Conservation (phyloP, 2,329 filamentous ascomycete genomes). For the Acrodontium crateriforme region DNA sequence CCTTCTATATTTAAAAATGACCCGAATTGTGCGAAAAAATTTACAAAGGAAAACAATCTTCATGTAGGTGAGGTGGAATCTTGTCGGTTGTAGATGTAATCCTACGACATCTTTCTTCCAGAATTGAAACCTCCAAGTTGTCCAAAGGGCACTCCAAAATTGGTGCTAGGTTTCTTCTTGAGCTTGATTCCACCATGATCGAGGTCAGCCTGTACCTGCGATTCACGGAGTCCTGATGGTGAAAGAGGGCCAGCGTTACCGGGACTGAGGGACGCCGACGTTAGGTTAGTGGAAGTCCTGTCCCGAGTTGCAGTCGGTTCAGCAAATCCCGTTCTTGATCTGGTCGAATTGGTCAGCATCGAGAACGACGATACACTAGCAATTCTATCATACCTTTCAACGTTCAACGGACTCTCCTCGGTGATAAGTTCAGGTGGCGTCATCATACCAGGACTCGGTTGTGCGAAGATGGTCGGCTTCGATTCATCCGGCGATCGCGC, state of each 20-base stretch:
- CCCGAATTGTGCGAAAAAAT: too few relatives aligned
- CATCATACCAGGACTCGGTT: slow-evolving; percentile 16
- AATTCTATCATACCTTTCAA: neutral
- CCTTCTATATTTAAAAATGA: too few relatives aligned
- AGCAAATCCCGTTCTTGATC: too few relatives aligned
- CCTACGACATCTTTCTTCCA: too few relatives aligned
- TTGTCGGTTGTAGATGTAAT: too few relatives aligned
- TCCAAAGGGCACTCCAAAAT: slow-evolving; percentile 24
- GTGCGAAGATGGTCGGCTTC: slow-evolving; percentile 17
- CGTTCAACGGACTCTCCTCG: neutral
- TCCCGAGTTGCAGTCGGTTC: slow-evolving; percentile 2
- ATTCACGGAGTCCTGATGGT: slow-evolving; percentile 13
- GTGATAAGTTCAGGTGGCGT: slow-evolving; percentile 11
- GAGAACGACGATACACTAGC: too few relatives aligned
- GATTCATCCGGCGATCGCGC: slow-evolving; percentile 19
- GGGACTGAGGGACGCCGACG: slow-evolving; percentile 9
- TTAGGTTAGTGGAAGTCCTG: slow-evolving; percentile 3
- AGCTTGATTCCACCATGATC: slow-evolving; percentile 22
- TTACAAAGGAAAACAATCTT: too few relatives aligned
- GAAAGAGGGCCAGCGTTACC: slow-evolving; percentile 7
- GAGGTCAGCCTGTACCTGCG: slow-evolving; percentile 14
- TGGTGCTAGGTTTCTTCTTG: slow-evolving; percentile 23
- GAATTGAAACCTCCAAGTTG: slow-evolving; percentile 19
- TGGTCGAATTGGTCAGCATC: too few relatives aligned
- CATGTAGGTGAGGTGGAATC: too few relatives aligned